These are phyloP conservation scores for Litsea cubeba DNA, from an alignment of 164 flowering plant genomes.

Conservation along the genomic window DNA sequence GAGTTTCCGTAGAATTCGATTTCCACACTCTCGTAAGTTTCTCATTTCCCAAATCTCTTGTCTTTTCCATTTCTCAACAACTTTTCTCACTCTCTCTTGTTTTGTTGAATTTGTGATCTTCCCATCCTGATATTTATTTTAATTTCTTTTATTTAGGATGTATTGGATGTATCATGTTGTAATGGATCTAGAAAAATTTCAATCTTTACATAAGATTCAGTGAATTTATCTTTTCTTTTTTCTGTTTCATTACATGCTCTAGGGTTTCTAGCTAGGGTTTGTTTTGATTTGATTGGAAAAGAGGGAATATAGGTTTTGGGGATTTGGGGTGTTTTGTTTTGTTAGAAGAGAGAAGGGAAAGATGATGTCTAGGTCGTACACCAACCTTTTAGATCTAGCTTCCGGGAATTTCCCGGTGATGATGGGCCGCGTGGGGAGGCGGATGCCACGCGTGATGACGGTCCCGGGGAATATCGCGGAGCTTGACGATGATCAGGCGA, in stretches of 20 bases:
- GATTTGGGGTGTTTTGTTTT: conserved; percentile 7
- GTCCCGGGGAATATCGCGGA: conserved; percentile 62
- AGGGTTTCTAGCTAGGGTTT: conserved; percentile 9
- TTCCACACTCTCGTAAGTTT: too few relatives aligned
- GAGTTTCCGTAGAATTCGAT: background rate
- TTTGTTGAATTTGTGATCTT: conserved; percentile 5
- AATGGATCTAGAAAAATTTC: background rate
- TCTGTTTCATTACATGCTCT: conserved; percentile 4
- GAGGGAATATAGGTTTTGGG: conserved; percentile 11
- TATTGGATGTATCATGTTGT: background rate
- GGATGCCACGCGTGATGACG: conserved; percentile 61
- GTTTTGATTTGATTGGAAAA: background rate
- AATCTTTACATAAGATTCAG: background rate
- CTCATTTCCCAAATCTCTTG: conserved; percentile 17
- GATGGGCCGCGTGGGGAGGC: conserved; percentile 44
- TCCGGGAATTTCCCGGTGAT: conserved; percentile 62
- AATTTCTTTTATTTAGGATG: too few relatives aligned
- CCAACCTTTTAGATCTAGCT: conserved; percentile 76
- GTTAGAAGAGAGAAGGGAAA: conserved; percentile 10
- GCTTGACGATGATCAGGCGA: conserved; percentile 68
- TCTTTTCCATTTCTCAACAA: background rate
- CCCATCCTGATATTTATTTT: background rate
- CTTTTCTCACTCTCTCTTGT: background rate
- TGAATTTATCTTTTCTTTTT: conserved; percentile 3
- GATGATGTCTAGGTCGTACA: conserved; percentile 78